Base-by-base conservation (phyloP, 2,329 filamentous ascomycete genomes). In the Aaosphaeria pasadenensis region DNA sequence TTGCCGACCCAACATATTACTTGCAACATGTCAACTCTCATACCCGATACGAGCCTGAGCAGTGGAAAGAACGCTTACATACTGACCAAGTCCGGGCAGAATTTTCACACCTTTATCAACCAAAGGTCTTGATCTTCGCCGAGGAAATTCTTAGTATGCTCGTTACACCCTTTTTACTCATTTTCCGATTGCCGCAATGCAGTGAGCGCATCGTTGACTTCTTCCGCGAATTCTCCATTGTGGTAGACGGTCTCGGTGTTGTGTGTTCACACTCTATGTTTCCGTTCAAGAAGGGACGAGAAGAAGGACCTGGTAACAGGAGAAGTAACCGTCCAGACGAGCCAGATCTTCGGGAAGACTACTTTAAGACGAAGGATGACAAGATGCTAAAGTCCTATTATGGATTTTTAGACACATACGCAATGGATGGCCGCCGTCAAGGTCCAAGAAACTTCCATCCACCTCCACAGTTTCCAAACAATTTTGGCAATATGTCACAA, bases 371-470 rank as follows among this genome's bases (percentile, higher is more conserved):
- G 7, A 96, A 96, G 64, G 91, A 99, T 62, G 89, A 91, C 53
- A 99, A 99, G 74, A 96, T 99, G 89, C 86, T 94, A n/a, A 89
- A 91, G 11, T 97, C 92, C 0, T 94, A 96, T 66, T 91, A 94
- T 62, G 91, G 91, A 2, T 99, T 99, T 68, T 77, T 96, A 50
- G 91, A 96, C 64, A 91, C 95, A 58, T 99, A 99, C 57, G 73
- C 50, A 48, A 53, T 57, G 6, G 55, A 56, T 6, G 58, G 79
- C 76, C 49, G 59, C 11, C 40, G 62, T 3, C 61, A 65, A 48
- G 77, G 78, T 42, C 77, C 77, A 47, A 57, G 55, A 28, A 78
- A 80, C 39, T 91, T 92, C 66, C 83, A 91, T 50, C 87, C 86
- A 28, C 88, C 89, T 1, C 88, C 89, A 5, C 75, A 81, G 1